phyloP scores from a whole-genome alignment of 345 rosid genomes.

The Schrenkiella parvula region DNA sequence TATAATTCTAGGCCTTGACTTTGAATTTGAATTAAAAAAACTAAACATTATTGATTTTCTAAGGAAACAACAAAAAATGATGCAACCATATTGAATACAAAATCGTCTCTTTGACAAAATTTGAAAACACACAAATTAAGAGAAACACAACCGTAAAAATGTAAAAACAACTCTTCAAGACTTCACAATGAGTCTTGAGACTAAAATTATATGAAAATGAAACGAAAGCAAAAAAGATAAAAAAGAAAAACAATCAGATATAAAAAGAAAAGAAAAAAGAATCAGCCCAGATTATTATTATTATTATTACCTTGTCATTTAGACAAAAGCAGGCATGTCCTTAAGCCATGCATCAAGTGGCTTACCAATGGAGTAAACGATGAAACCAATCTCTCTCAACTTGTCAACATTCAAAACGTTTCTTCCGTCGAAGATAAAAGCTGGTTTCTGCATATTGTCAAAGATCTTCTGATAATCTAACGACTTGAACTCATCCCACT shows the following conservation, averaged over 20 bases:
- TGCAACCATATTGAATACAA: constrained; percentile 1
- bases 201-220: constrained; percentile 14
- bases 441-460: constrained; percentile 91
- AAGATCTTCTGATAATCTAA: constrained; percentile 79
- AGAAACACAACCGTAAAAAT: not conserved
- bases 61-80: constrained; percentile 17
- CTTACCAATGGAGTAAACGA: constrained; percentile 55
- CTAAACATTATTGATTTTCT: constrained; percentile 6
- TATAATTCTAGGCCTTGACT: too few species aligned
- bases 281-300: not conserved
- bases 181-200: not conserved
- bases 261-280: not conserved
- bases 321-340: constrained; percentile 40
- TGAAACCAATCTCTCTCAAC: constrained; percentile 90
- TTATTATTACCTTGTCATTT: not conserved
- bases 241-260: too few species aligned
- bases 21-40: not conserved
- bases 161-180: constrained; percentile 4
- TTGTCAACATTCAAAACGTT: constrained; percentile 42
- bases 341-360: constrained; percentile 36
- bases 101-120: not conserved
- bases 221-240: constrained; percentile 1
- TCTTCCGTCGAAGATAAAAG: constrained; percentile 83
- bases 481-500: constrained; percentile 89
- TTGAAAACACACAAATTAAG: constrained; percentile 6